phyloP scores from a whole-genome alignment of 441 rosid species.

The Adansonia gregorii region DNA sequence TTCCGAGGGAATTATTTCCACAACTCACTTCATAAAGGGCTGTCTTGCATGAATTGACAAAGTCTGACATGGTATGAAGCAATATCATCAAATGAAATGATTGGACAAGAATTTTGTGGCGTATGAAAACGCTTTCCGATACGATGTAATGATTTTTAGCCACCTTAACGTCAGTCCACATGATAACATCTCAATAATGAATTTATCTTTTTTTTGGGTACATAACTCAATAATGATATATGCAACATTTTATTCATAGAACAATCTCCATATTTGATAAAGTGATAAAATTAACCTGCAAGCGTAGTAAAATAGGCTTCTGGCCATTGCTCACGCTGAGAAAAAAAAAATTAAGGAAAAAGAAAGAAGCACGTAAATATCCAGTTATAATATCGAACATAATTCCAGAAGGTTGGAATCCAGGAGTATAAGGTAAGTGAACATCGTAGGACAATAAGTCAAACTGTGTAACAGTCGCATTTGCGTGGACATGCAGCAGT shows the following conservation, averaged over 20 bases:
- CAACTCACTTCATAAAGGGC: background rate
- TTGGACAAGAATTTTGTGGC: background rate
- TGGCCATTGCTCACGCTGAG: constrained; percentile 97
- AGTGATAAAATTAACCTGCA: constrained; percentile 71
- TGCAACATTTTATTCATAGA: background rate
- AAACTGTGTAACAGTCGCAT: constrained; percentile 5
- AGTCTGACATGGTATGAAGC: background rate
- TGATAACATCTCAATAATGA: background rate
- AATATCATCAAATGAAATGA: too few relatives aligned
- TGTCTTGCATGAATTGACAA: background rate
- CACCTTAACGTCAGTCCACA: background rate
- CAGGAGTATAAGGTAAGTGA: background rate
- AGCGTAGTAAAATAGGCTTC: constrained; percentile 89
- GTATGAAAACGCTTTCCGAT: background rate
- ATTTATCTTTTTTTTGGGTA: background rate
- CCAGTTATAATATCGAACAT: constrained; percentile 12
- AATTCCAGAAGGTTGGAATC: too few relatives aligned
- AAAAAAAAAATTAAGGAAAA: constrained; percentile 26
- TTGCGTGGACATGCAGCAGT: background rate
- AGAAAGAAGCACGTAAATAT: constrained; percentile 9
- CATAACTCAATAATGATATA: background rate
- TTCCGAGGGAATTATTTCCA: background rate
- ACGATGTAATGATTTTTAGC: background rate
- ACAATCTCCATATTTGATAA: constrained; percentile 20
- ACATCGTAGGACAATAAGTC: background rate